Base-by-base conservation (phyloP, 768 basidiomycete species). In the Phylloporus sp. region DNA sequence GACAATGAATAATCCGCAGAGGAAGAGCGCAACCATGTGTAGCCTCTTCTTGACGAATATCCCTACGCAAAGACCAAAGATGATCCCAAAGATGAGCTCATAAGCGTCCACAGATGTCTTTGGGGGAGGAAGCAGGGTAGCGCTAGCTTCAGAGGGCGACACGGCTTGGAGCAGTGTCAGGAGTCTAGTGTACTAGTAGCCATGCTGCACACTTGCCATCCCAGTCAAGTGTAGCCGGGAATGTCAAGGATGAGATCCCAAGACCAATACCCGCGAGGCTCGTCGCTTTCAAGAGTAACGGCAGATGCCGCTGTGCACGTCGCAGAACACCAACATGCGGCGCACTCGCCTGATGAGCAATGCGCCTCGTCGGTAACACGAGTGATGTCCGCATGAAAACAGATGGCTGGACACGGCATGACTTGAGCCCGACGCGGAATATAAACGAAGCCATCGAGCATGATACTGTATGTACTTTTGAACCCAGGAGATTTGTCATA, bases 41-140 rank as follows among this genome's bases (percentile, higher is more conserved):
- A 86, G 81, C 16, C 95, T 95, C 69, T 97, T 97, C 72, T 97
- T 97, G 59, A 95, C 76, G 64, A 98, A 98, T 0, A 98, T 78
- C 0, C 95, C 95, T 0, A 91, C 84, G 61, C 92, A 97, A 35
- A 98, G 65, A 0, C 95, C 95, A 50, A 85, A 81, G 0, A 89
- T 84, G 5, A 91, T 90, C 11, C 95, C 95, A 65, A 97, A 97
- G 0, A 84, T 76, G 24, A 98, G 80, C 58, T 95, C 86, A 62
- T 86, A 86, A 18, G 82, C 51, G 49, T 85, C 88, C n/a, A 97
- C 75, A 1, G 82, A 77, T n/a, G 92, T 93, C 40, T 70, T 58
- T 2, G 88, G 87, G 4, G 78, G 84, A 13, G 82, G 79, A 0
- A 63, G 53, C 11, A 64, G 49, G 15, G 53, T 13, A 26, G 61